Evolutionary conservation across 441 rosid genomes (phyloP).

Genomic region (Geranium incanum): DNA sequence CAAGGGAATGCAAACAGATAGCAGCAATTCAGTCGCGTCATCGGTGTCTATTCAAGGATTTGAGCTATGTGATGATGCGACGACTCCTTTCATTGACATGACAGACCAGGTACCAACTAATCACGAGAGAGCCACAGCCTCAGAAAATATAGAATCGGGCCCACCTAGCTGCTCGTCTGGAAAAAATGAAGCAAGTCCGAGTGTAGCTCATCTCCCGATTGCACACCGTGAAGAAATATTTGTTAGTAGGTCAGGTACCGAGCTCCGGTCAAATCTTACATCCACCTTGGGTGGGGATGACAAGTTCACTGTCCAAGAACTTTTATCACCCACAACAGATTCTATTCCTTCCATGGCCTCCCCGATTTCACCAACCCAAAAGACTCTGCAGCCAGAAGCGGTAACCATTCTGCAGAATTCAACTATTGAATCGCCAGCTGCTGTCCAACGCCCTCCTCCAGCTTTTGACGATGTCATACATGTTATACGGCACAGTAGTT

Average conservation of each 20-base stretch:
- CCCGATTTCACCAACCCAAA: slow-evolving; percentile 30
- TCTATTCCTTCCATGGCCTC: slow-evolving; percentile 30
- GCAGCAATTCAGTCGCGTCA: slow-evolving; percentile 65
- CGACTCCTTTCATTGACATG: slow-evolving; percentile 50
- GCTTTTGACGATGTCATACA: slow-evolving; percentile 77
- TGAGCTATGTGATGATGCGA: slow-evolving; percentile 73
- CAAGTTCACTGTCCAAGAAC: slow-evolving; percentile 59
- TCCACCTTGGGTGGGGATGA: slow-evolving; percentile 46
- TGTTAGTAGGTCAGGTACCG: slow-evolving; percentile 28
- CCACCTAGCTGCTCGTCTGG: slow-evolving; percentile 27
- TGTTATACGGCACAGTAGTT: slow-evolving; percentile 76
- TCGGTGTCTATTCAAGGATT: slow-evolving; percentile 62
- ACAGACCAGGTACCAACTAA: slow-evolving; percentile 34
- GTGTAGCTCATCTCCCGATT: slow-evolving; percentile 21
- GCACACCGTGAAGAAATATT: slow-evolving; percentile 29
- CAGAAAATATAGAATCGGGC: slow-evolving; percentile 30
- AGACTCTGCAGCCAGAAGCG: slow-evolving; percentile 37
- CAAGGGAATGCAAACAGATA: slow-evolving; percentile 54
- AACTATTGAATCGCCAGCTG: slow-evolving; percentile 33
- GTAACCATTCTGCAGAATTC: slow-evolving; percentile 31
- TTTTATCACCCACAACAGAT: slow-evolving; percentile 39
- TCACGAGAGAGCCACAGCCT: slow-evolving; percentile 26
- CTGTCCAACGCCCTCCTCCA: slow-evolving; percentile 44
- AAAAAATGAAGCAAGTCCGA: slow-evolving; percentile 24
- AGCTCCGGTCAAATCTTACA: slow-evolving; percentile 26